These are phyloP conservation scores for Agaricus subrufescens DNA, from an alignment of 768 basidiomycete species.

Conservation along the genomic window DNA sequence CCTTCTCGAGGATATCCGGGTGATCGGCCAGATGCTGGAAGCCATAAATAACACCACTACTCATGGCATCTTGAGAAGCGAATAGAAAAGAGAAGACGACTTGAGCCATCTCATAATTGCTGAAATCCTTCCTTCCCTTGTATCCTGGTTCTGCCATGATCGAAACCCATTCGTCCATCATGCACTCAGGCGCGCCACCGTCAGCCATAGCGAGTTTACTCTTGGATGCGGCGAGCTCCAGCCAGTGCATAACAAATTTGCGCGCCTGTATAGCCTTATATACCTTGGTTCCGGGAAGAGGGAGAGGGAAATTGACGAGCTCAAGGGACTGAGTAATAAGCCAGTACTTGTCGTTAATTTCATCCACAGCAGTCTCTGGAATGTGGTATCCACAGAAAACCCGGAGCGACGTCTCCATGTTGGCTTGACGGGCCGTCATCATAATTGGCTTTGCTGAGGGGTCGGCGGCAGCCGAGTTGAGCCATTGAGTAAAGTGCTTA, in stretches of 20 bases:
- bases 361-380: slow-evolving; percentile 67
- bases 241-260: slow-evolving; percentile 77
- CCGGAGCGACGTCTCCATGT: slow-evolving; percentile 95
- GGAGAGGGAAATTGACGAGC: slow-evolving; percentile 97
- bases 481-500: slow-evolving; percentile 72
- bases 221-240: slow-evolving; percentile 71
- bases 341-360: slow-evolving; percentile 96
- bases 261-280: slow-evolving; percentile 91
- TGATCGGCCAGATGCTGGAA: slow-evolving; percentile 96
- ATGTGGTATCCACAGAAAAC: slow-evolving; percentile 95
- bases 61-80: slow-evolving; percentile 97
- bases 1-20: slow-evolving; percentile 83
- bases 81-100: slow-evolving; percentile 96
- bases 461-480: slow-evolving; percentile 46
- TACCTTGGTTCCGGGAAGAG: slow-evolving; percentile 93
- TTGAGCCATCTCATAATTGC: slow-evolving; percentile 94
- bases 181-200: slow-evolving; percentile 78
- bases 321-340: slow-evolving; percentile 91
- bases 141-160: slow-evolving; percentile 59
- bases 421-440: slow-evolving; percentile 88
- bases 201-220: slow-evolving; percentile 81
- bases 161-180: slow-evolving; percentile 90
- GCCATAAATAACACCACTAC: slow-evolving; percentile 89
- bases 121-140: slow-evolving; percentile 85
- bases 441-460: slow-evolving; percentile 61